Percentiles rank a stretch among this genome's conserved stretches.
These are phyloP conservation scores for Dorcoceras hygrometricum DNA, from an alignment of 257 asterid species.

Conservation along the genomic window DNA sequence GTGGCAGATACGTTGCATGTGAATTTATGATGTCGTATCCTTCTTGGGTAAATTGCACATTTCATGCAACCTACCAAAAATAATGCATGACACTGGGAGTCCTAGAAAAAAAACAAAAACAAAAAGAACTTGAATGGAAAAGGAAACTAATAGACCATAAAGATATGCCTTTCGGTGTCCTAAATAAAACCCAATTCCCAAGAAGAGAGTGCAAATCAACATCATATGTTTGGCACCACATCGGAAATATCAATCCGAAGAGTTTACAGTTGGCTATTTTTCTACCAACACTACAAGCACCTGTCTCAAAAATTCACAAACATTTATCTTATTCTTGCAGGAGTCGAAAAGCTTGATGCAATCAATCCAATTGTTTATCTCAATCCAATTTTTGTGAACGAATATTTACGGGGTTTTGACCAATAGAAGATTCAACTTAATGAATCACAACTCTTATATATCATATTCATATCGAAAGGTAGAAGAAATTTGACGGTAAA, in stretches of 20 bases:
- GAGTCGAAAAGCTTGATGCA: background rate
- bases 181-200: slow-evolving; percentile 2
- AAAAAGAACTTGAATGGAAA: background rate
- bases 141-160: background rate
- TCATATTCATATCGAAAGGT: background rate
- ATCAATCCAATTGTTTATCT: background rate
- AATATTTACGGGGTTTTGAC: background rate
- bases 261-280: too few species aligned
- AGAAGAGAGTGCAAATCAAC: background rate
- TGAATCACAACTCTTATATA: background rate
- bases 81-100: background rate
- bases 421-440: background rate
- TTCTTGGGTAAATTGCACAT: background rate
- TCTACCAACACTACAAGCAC: background rate
- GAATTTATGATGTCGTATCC: background rate
- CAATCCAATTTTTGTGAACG: background rate
- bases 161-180: background rate
- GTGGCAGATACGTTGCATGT: background rate
- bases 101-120: background rate
- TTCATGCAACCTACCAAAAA: background rate
- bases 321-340: background rate
- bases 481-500: background rate
- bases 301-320: background rate
- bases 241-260: background rate
- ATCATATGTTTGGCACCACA: background rate